Evolutionary conservation across 176 grass and related monocot species (phyloP), one percentile per base, ranked within the genome.

Genomic region (Puccinellia tenuiflora): DNA sequence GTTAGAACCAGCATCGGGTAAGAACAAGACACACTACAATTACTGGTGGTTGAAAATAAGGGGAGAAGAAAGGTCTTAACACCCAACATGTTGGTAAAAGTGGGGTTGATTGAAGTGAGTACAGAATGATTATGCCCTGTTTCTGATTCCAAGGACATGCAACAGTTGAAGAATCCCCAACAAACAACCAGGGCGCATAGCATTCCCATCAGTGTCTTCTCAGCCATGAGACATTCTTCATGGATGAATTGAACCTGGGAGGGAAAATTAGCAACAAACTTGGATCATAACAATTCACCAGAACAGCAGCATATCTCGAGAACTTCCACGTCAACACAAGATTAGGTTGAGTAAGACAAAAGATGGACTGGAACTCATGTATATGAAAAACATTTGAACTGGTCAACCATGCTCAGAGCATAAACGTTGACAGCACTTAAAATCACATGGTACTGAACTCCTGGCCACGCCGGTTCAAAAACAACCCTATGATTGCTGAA

Each of bases 361-460:
- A 20, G 5, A 33, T 15, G 6, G 70, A 77, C 43, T 25, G 25
- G 28, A 86, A 47, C 25, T 47, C 68, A 9, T 43, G 68, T 29
- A 47, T 47, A 72, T n/a, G 8, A 69, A 71, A 43, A 28, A 72
- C 6, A 72, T 72, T 28, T 72, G 9, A 86, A 53, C 54, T 29
- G 45, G 73, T 85, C 73, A 73, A 59, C 66, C 46, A 90, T 74
- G 79, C 82, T 30, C 45, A 22, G 26, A 73, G n/a, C 73, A 90
- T 37, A 37, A 24, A 9, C 45, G 4, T 31, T 47, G 55, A 26
- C 12, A 64, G 72, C 37, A 73, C 16, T 35, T 79, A 64, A 50
- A 20, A 62, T 67, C 73, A 29, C 43, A 86, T 5, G 29, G 46
- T 54, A 77, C 84, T 76, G n/a, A n/a, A n/a, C n/a, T n/a, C n/a